Evolutionary conservation across 1,284 basidiomycete species (phyloP), one percentile per base, ranked within the genome.

Genomic region (Boletus semigastroideus): DNA sequence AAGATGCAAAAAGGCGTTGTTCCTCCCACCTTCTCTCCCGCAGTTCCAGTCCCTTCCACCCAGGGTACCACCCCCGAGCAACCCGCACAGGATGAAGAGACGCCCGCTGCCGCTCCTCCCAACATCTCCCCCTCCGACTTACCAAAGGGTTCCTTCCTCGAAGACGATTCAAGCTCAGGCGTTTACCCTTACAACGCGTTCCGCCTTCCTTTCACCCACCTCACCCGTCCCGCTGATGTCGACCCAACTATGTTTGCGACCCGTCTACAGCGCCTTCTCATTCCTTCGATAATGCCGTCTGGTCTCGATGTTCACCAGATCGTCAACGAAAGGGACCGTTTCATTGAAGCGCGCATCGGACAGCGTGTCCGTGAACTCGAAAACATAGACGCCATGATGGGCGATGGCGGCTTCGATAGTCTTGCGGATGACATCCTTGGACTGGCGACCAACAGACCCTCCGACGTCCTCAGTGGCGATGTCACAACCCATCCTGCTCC

Each of bases 111-210:
- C 0, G 13, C 56, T 1, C 53, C 47, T 17, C 42, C 68, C 17
- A 59, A 69, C 17, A 66, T 78, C 11, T 74, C 80, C 54, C 68
- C 76, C 12, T 66, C 57, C 12, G 81, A 86, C 57, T 67, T 85
- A 52, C 82, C 86, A 25, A 85, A 85, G 58, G 84, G 81, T n/a
- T 0, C 79, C 3, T 86, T 84, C 66, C 77, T 92, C 41, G 92
- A 95, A 59, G 87, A 93, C 67, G 86, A 96, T 66, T 74, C 82
- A 42, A 78, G 82, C 55, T 94, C 92, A 4, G 80, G 85, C 46
- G 86, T 98, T 53, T 96, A 97, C 65, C 96, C 96, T 1, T 98
- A 96, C 78, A 98, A 98, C 69, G 87, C 95, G n/a, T 97, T 87
- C 69, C 78, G 80, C 25, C 85, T 95, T 64, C 96, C 96, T 1